Evolutionary conservation across 2,329 filamentous ascomycete genomes (phyloP), one percentile per base, ranked within the genome.

Genomic region (Corinectria fuckeliana): DNA sequence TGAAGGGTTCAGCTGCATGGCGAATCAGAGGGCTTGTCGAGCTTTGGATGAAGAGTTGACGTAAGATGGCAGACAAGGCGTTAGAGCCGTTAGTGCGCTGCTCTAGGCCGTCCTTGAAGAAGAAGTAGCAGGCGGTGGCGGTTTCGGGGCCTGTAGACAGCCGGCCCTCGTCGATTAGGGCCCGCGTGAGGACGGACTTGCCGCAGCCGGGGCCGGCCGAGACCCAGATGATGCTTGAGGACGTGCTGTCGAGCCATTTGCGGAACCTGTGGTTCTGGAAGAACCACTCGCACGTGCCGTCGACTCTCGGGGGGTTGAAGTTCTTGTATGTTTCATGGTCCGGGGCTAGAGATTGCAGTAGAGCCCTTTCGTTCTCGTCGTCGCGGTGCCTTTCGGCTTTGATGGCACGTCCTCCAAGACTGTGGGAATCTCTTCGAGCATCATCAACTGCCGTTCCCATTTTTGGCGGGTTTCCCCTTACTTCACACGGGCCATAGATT

Each of bases 241-340:
- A 14, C 0, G 28, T 30, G n/a, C 57, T 47, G 1, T 70, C 55
- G 4, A 62, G 61, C 75, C 75, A 77, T 6, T 60, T 39, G 7
- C 41, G 60, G 21, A 73, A 77, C 11, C 26, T 53, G 0, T 54
- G 28, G 44, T 76, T 66, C 3, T 60, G 8, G 4, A 75, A 52
- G 20, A 77, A 71, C 75, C 74, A 77, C 11, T 71, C 65, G 41
- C 74, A 77, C 1, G 75, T 77, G 9, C 69, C 73, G 1, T 34
- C 1, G 1, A 75, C 69, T 23, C 58, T 67, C n/a, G 14, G 3
- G 5, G 66, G 69, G 36, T 73, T 75, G 28, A 69, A 58, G 48
- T 73, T 63, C 55, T 72, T 77, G 26, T 70, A 54, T 5, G 47
- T 51, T 56, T 70, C 61, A 44, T 76, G 72, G 18, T 70, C 58